A percentile compares a stretch with the other conserved stretches of the same genome.
phyloP scores from a whole-genome alignment of 148 eudicot genomes.

The Camellia japonica region DNA sequence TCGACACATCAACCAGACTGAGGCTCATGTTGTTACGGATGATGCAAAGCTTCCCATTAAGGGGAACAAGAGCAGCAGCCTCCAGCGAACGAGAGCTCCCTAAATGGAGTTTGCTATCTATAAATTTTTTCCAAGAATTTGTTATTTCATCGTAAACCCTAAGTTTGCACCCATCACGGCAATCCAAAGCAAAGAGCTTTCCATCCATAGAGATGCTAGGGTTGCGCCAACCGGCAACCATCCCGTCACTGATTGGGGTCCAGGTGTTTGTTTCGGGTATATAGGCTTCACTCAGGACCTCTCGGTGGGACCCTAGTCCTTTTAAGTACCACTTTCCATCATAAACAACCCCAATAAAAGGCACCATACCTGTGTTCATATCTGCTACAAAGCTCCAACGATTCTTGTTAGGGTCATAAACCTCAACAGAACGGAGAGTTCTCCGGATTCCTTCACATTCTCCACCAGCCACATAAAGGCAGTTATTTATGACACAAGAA shows the following conservation, averaged over 20 bases:
- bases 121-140: slow-evolving; percentile 69
- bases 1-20: slow-evolving; percentile 80
- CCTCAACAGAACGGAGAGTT: slow-evolving; percentile 84
- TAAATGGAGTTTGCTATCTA: slow-evolving; percentile 80
- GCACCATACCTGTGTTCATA: slow-evolving; percentile 93
- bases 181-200: slow-evolving; percentile 80
- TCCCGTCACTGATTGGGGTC: slow-evolving; percentile 63
- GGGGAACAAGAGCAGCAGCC: slow-evolving; percentile 91
- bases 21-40: slow-evolving; percentile 92
- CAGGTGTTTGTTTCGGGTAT: slow-evolving; percentile 62
- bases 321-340: slow-evolving; percentile 83
- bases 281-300: slow-evolving; percentile 84
- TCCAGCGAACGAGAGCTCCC: slow-evolving; percentile 84
- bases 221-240: slow-evolving; percentile 92
- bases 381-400: slow-evolving; percentile 81
- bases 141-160: slow-evolving; percentile 66
- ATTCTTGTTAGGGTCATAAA: slow-evolving; percentile 81
- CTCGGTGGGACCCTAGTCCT: slow-evolving; percentile 75
- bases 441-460: slow-evolving; percentile 93
- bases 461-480: slow-evolving; percentile 90
- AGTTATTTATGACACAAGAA: slow-evolving; percentile 78
- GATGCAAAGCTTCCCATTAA: slow-evolving; percentile 89
- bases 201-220: slow-evolving; percentile 92
- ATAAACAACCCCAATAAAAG: slow-evolving; percentile 90
- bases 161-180: slow-evolving; percentile 90